phyloP scores from a whole-genome alignment of 306 rosid genomes.

The Oxytropis ochrocephala region DNA sequence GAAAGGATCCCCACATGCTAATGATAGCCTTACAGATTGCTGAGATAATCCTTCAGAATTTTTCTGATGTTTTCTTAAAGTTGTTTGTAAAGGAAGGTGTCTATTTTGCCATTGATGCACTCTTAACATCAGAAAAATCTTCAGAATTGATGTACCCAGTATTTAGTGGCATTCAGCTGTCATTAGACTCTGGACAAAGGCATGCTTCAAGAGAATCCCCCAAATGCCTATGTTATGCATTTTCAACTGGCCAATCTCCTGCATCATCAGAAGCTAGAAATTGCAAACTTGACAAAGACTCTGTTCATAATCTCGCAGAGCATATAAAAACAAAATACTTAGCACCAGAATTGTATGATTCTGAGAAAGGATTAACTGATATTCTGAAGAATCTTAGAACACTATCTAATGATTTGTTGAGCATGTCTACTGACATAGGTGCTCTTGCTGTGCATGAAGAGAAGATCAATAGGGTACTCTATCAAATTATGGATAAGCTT shows the following conservation, averaged over 20 bases:
- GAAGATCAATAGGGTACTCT: slow-evolving; percentile 38
- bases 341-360: slow-evolving; percentile 57
- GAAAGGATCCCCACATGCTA: slow-evolving; percentile 88
- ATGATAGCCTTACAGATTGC: slow-evolving; percentile 66
- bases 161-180: slow-evolving; percentile 39
- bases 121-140: slow-evolving; percentile 60
- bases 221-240: slow-evolving; percentile 80
- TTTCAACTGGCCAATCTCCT: slow-evolving; percentile 46
- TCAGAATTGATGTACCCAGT: slow-evolving; percentile 53
- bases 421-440: slow-evolving; percentile 23
- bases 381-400: slow-evolving; percentile 71
- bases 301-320: slow-evolving; percentile 70
- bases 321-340: slow-evolving; percentile 54
- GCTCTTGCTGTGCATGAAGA: slow-evolving; percentile 52
- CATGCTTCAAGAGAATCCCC: slow-evolving; percentile 46
- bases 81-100: slow-evolving; percentile 93
- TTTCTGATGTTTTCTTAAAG: slow-evolving; percentile 55
- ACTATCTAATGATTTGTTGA: slow-evolving; percentile 51
- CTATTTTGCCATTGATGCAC: slow-evolving; percentile 75
- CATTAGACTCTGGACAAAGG: slow-evolving; percentile 49
- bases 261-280: slow-evolving; percentile 43
- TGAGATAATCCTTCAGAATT: slow-evolving; percentile 76
- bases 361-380: slow-evolving; percentile 66
- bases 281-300: slow-evolving; percentile 81
- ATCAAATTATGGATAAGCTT: slow-evolving; percentile 64